Percentiles rank a stretch among this genome's conserved stretches.
Evolutionary conservation across 1,284 basidiomycete genomes (phyloP).

Genomic region (Leccinum laetum): DNA sequence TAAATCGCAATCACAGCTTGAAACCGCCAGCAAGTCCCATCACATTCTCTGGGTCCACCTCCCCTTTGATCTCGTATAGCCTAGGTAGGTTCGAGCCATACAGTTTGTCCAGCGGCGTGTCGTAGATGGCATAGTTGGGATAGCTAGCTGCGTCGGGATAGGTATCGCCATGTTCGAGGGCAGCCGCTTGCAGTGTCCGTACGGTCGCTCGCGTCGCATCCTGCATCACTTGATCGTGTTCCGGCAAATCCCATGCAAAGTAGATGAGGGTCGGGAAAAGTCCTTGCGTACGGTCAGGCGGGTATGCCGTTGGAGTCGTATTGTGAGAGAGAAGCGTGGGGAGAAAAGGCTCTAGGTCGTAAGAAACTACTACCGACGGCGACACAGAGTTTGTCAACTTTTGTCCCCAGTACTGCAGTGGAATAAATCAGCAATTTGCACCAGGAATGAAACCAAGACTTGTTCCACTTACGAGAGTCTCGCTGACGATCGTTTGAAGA

Average conservation of each 20-base stretch:
- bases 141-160: conserved; percentile 35
- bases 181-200: conserved; percentile 25
- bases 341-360: conserved; percentile 57
- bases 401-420: conserved; percentile 4
- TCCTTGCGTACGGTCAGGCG: conserved; percentile 39
- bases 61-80: conserved; percentile 38
- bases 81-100: conserved; percentile 29
- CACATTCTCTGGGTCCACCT: conserved; percentile 36
- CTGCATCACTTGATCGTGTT: conserved; percentile 40
- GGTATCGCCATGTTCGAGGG: background rate
- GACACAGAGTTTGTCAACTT: conserved; percentile 20
- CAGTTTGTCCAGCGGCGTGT: conserved; percentile 36
- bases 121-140: conserved; percentile 50
- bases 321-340: conserved; percentile 16
- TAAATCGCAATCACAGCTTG: too few species aligned
- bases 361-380: conserved; percentile 29
- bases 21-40: too few species aligned
- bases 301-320: conserved; percentile 42
- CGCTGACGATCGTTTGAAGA: conserved; percentile 6
- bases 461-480: conserved; percentile 6
- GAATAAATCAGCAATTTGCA: background rate
- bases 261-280: conserved; percentile 49
- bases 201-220: conserved; percentile 40
- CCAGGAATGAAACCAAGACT: background rate
- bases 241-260: conserved; percentile 39